Percentiles rank a stretch among this genome's conserved stretches.
Evolutionary conservation across 2,329 filamentous ascomycete genomes (phyloP).

Genomic region (Rugonectria rugulosa): DNA sequence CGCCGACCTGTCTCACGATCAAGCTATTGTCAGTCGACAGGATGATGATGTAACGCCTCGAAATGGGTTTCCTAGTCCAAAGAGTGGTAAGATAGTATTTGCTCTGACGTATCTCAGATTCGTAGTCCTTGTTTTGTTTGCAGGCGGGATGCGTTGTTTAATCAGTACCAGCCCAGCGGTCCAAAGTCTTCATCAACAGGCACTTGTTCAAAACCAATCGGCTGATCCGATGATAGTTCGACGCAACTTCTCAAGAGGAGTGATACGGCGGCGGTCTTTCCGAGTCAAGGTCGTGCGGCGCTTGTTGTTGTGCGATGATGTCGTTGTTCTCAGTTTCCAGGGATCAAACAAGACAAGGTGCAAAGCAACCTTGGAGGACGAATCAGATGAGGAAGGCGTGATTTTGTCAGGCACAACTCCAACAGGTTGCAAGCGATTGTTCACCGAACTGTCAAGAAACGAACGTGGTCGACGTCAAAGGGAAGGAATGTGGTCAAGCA

Average conservation of each 20-base stretch:
- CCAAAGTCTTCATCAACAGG: constrained; percentile 21
- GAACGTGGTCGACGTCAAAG: constrained; percentile 26
- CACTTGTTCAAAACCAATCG: constrained; percentile 21
- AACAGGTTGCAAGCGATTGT: not conserved
- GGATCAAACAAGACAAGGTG: constrained; percentile 3
- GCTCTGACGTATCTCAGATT: not conserved
- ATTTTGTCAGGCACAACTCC: not conserved
- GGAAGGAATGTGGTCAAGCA: constrained; percentile 33
- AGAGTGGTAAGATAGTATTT: not conserved
- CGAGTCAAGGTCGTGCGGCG: constrained; percentile 15
- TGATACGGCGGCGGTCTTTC: constrained; percentile 23
- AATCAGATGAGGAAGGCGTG: not conserved
- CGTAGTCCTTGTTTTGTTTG: not conserved
- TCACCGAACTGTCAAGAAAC: constrained; percentile 8
- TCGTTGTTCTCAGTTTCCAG: constrained; percentile 14
- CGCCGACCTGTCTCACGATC: constrained; percentile 35
- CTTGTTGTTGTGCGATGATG: constrained; percentile 17
- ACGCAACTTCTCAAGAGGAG: constrained; percentile 7
- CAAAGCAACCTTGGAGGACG: not conserved
- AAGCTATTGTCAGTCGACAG: constrained; percentile 29
- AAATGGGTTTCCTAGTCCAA: constrained; percentile 11
- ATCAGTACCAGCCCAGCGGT: constrained; percentile 16
- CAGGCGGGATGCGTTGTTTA: constrained; percentile 23
- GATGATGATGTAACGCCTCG: constrained; percentile 12
- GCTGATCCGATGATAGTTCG: constrained; percentile 7